Conservation (phyloP, 768 basidiomycete genomes). For the Suillus paluster region DNA sequence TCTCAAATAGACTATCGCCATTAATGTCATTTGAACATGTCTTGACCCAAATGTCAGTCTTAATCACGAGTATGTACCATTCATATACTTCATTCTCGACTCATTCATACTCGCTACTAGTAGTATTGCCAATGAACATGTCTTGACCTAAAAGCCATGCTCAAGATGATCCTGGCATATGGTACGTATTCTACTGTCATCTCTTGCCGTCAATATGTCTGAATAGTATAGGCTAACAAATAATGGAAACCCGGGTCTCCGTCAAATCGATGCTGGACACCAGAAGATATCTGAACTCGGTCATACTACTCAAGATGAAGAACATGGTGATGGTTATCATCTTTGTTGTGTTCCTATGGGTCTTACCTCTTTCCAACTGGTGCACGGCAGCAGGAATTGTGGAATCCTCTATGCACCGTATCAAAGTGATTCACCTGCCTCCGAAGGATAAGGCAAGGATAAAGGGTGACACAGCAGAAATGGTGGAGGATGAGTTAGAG, state of each 20-base stretch:
- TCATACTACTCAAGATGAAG: constrained; percentile 97
- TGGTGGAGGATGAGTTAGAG: constrained; percentile 54
- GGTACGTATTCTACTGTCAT: constrained; percentile 59
- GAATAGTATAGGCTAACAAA: constrained; percentile 78
- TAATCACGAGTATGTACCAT: too few relatives aligned
- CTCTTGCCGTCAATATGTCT: background rate
- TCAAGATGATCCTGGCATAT: constrained; percentile 99
- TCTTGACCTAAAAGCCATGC: constrained; percentile 96
- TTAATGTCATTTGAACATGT: too few relatives aligned
- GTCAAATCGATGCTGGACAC: constrained; percentile 98
- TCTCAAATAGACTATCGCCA: too few relatives aligned
- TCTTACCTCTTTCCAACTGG: too few relatives aligned
- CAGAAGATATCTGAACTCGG: constrained; percentile 99
- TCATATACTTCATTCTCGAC: background rate
- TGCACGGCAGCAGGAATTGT: constrained; percentile 68
- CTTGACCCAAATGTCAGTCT: too few relatives aligned
- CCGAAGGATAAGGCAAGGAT: constrained; percentile 21
- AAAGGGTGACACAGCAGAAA: constrained; percentile 14
- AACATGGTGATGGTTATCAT: constrained; percentile 99
- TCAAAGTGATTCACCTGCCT: constrained; percentile 51
- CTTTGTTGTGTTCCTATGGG: constrained; percentile 70
- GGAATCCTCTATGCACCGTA: constrained; percentile 64
- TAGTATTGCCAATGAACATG: too few relatives aligned
- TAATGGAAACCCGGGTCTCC: constrained; percentile 97
- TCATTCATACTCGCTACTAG: constrained; percentile 6